Conservation (phyloP, 202 grass and related monocot species). For the Schoenoplectus triqueter region DNA sequence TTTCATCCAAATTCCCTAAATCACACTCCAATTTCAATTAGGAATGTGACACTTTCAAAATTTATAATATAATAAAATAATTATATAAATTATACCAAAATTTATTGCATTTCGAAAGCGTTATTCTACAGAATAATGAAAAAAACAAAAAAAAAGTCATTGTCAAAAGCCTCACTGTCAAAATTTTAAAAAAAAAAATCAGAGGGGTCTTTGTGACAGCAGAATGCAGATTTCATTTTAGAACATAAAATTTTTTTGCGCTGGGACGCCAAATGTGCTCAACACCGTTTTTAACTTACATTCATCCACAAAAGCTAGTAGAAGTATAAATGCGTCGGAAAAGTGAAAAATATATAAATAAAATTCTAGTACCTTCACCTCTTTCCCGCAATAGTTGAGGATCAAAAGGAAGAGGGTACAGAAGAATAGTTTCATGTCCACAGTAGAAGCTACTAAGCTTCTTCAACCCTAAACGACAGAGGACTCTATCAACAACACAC, state of each 20-base stretch:
- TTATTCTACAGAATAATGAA: too few species aligned
- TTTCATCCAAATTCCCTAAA: too few species aligned
- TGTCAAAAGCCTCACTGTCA: too few species aligned
- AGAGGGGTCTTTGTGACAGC: too few species aligned
- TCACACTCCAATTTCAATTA: too few species aligned
- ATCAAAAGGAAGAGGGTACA: neutral
- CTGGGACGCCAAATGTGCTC: neutral
- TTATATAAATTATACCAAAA: too few species aligned
- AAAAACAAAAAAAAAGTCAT: too few species aligned
- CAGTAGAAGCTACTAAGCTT: slow-evolving; percentile 7
- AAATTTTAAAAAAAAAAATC: too few species aligned
- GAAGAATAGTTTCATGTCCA: slow-evolving; percentile 27
- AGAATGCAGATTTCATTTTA: neutral
- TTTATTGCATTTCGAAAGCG: too few species aligned
- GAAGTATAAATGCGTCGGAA: neutral
- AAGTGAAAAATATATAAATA: neutral
- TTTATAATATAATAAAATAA: too few species aligned
- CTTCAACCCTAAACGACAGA: neutral
- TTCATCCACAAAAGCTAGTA: neutral
- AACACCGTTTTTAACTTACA: neutral
- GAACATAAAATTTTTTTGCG: neutral
- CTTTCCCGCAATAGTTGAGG: neutral
- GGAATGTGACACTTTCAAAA: too few species aligned
- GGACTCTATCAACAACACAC: slow-evolving; percentile 42
- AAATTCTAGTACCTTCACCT: neutral